Evolutionary conservation across 2,329 filamentous ascomycete species (phyloP), one percentile per base, ranked within the genome.

Genomic region (Aspergillus transmontanensis): DNA sequence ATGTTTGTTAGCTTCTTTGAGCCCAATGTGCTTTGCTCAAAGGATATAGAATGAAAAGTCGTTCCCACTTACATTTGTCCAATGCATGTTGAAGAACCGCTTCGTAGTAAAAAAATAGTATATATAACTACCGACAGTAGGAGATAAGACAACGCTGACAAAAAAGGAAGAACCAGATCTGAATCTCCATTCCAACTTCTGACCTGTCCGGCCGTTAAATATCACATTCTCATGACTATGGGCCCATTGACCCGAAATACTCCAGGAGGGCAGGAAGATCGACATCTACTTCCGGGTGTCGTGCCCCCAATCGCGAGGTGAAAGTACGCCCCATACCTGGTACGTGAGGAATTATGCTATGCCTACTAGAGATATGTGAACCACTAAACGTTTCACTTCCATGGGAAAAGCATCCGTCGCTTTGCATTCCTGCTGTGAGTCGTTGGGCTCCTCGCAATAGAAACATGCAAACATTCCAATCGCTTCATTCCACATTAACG

Each of bases 1-100:
- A 14, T n/a, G 5, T 28, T 63, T 54, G 30, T 43, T 63, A 16
- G 14, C 10, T 43, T 56, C 4, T 88, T 86, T 68, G 39, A 86
- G 90, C 19, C 16, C 2, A n/a, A 6, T 55, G 88, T 84, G 32
- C 5, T 16, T 36, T 16, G 34, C 14, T 36, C 14, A 36, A 14
- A 12, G 36, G 21, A 43, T 5, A 14, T 21, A 32, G n/a, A 19
- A 43, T 14, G 11, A 36, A 21, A 30, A 14, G 26, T 55, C 23
- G 12, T 19, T 41, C 28, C 19, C 10, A 26, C 57, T 41, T 58
- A 68, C 62, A 10, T 30, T 64, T 59, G 43, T 57, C 59, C 48
- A 63, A 48, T 59, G 59, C 64, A 66, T 51, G 28, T 7, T 48
- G 45, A 48, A 14, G 12, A 6, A 4, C 5, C 19, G 4, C n/a